Evolutionary conservation across 768 basidiomycete genomes (phyloP).

Genomic region (Psilocybe tampanensis): DNA sequence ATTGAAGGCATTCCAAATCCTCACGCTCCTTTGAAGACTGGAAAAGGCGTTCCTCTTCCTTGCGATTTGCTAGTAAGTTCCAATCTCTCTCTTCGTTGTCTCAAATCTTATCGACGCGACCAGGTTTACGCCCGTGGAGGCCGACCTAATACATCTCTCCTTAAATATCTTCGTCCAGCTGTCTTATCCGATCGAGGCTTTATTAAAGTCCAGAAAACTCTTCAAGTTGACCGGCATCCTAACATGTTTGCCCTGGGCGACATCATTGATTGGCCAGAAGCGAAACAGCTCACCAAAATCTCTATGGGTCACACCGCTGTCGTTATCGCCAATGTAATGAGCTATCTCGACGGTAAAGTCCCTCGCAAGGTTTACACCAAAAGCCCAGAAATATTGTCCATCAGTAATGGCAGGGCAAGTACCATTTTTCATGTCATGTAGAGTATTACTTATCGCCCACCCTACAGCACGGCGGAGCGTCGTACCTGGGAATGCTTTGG

Average conservation of each 20-base stretch:
- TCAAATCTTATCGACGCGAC: background rate
- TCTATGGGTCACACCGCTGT: slow-evolving; percentile 39
- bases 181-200: slow-evolving; percentile 41
- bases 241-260: slow-evolving; percentile 70
- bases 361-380: slow-evolving; percentile 31
- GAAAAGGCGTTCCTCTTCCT: slow-evolving; percentile 23
- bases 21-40: slow-evolving; percentile 19
- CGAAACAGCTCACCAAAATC: slow-evolving; percentile 58
- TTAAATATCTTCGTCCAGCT: slow-evolving; percentile 42
- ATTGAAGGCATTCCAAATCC: slow-evolving; percentile 37
- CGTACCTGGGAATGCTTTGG: slow-evolving; percentile 38
- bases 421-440: background rate
- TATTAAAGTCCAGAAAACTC: slow-evolving; percentile 55
- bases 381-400: slow-evolving; percentile 23
- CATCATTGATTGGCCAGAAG: slow-evolving; percentile 62
- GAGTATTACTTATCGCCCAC: background rate
- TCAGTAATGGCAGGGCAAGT: slow-evolving; percentile 27
- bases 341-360: slow-evolving; percentile 25
- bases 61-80: slow-evolving; percentile 26
- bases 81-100: background rate
- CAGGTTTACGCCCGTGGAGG: slow-evolving; percentile 42
- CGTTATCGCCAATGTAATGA: slow-evolving; percentile 49
- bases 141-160: slow-evolving; percentile 50
- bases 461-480: slow-evolving; percentile 21
- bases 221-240: slow-evolving; percentile 52